A percentile compares a stretch with the other conserved stretches of the same genome.
Evolutionary conservation across 208 protist species (phyloP).

Genomic region (Wallacemonas sp.): DNA sequence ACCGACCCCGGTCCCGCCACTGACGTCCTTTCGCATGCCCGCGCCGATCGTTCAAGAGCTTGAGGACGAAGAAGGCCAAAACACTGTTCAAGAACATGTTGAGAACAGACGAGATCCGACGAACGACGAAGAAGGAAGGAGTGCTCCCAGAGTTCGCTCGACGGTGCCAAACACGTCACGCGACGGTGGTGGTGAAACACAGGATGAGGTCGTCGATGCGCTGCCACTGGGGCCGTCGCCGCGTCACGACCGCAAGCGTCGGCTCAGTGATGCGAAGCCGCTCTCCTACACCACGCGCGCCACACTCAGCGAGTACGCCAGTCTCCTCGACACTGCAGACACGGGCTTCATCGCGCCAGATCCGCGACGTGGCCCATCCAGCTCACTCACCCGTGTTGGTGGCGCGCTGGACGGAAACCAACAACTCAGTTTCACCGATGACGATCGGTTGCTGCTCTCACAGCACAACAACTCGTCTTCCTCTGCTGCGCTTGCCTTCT

Average conservation of each 20-base stretch:
- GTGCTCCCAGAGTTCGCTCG: too few species aligned
- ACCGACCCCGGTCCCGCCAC: neutral
- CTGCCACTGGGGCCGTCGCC: neutral
- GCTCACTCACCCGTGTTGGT: neutral
- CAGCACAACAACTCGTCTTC: too few species aligned
- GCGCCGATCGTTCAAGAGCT: neutral
- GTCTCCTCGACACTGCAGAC: neutral
- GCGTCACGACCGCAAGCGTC: neutral
- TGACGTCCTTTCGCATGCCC: constrained; percentile 1
- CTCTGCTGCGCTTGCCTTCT: too few species aligned
- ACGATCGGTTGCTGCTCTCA: constrained; percentile 1
- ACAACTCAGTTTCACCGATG: neutral
- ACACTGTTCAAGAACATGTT: too few species aligned
- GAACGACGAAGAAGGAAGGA: too few species aligned
- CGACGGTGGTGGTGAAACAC: neutral
- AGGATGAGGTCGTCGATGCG: constrained; percentile 3
- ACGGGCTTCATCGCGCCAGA: constrained; percentile 4
- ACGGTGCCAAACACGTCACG: too few species aligned
- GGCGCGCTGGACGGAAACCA: too few species aligned
- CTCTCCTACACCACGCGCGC: neutral
- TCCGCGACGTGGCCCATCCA: neutral
- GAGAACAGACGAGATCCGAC: too few species aligned
- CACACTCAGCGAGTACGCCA: constrained; percentile 1
- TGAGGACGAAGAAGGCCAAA: neutral
- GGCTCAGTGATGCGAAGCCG: neutral